Evolutionary conservation across 768 basidiomycete genomes (phyloP), one percentile per base, ranked within the genome.

Genomic region (Pisolithus sp.): DNA sequence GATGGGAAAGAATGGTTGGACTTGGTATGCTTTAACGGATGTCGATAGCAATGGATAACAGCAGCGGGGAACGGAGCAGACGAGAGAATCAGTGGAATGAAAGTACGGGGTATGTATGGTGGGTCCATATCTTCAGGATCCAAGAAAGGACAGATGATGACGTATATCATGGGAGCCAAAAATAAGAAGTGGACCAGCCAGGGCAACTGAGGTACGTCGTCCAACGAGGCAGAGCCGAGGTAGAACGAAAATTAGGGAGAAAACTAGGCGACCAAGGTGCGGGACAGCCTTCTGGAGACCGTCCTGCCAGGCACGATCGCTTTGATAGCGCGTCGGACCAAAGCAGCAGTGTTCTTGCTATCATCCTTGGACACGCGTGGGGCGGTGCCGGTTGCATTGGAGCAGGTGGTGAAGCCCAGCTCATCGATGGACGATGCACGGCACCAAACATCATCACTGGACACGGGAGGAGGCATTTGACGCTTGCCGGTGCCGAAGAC

Each of bases 311-410:
- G 82, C 52, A 84, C 85, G 64, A 89, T 82, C 4, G 86, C 83
- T 67, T 84, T 88, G 66, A 90, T 75, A 12, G 88, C 88, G 44
- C 83, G 82, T 37, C 80, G 78, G 51, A 89, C 79, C 51, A 82
- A 72, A 5, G 79, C 74, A 46, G 77, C 72, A 12, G 73, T 72
- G 50, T 75, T 73, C 24, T 53, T 68, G 52, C 67, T 71, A 31
- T 79, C 78, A 48, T 81, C 79, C 59, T 72, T 77, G 41, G 61
- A 67, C 20, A 60, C 57, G 15, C 61, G 63, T 26, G 67, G 54
- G 49, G 48, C 50, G 23, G 56, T 60, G 50, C 51, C 55, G 34
- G 41, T 59, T 43, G 61, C 62, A 53, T 66, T 69, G 50, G 66
- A 59, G 57, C 66, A 72, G 51, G 66, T 64, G 57, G 82, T 71